Evolutionary conservation across 345 rosid genomes (phyloP).

Genomic region (Pistacia vera): DNA sequence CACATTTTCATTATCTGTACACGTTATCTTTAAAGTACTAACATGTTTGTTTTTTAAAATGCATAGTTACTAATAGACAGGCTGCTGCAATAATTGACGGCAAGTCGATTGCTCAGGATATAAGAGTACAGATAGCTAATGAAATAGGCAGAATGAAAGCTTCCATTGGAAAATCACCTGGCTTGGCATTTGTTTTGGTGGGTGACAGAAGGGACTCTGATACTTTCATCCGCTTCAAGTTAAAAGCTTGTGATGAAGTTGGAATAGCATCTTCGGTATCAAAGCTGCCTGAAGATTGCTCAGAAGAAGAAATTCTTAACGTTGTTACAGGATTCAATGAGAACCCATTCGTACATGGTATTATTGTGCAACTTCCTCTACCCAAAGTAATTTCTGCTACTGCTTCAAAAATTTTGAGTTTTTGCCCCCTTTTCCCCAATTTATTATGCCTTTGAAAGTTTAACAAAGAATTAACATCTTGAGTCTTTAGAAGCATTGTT

Average conservation of each 20-base stretch:
- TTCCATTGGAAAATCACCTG: slow-evolving; percentile 21
- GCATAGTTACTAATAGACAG: slow-evolving; percentile 16
- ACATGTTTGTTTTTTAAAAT: not conserved
- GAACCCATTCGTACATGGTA: slow-evolving; percentile 35
- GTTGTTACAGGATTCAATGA: slow-evolving; percentile 25
- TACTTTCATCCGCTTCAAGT: slow-evolving; percentile 26
- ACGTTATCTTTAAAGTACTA: not conserved
- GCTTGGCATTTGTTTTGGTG: slow-evolving; percentile 32
- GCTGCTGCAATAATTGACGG: slow-evolving; percentile 31
- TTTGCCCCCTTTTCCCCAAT: not conserved
- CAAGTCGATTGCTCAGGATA: slow-evolving; percentile 26
- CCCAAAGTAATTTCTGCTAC: slow-evolving; percentile 32
- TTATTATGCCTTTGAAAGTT: not conserved
- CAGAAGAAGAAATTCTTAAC: slow-evolving; percentile 27
- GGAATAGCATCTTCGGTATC: slow-evolving; percentile 24
- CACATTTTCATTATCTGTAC: not conserved
- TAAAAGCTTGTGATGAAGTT: slow-evolving; percentile 33
- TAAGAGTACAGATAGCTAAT: slow-evolving; percentile 18
- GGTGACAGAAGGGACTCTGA: slow-evolving; percentile 30
- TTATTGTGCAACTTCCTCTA: slow-evolving; percentile 39
- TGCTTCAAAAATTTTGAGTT: not conserved
- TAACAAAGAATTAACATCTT: not conserved
- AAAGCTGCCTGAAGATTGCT: slow-evolving; percentile 24
- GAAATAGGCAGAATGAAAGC: slow-evolving; percentile 29
- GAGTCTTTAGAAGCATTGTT: not conserved